Evolutionary conservation across 345 rosid genomes (phyloP).

Genomic region (Sonneratia caseolaris): DNA sequence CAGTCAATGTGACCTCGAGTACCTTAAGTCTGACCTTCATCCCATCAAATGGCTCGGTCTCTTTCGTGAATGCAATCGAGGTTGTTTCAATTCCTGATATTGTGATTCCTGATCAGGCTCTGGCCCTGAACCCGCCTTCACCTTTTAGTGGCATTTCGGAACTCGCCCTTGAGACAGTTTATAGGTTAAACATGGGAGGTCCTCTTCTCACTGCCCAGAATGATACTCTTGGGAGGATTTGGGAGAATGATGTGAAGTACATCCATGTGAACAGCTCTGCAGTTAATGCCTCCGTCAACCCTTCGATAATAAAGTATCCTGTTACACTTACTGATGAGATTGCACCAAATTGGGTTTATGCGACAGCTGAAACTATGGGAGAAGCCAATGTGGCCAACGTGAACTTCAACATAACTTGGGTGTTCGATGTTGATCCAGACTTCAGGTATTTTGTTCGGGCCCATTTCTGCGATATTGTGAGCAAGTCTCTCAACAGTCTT

Average conservation of each 20-base stretch:
- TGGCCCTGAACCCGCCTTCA: constrained; percentile 46
- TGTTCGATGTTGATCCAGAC: constrained; percentile 48
- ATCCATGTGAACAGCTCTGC: constrained; percentile 88
- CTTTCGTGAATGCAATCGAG: constrained; percentile 88
- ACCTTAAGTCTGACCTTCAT: constrained; percentile 54
- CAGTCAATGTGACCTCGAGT: constrained; percentile 68
- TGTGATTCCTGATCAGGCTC: constrained; percentile 71
- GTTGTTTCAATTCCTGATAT: constrained; percentile 75
- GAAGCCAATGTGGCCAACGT: constrained; percentile 55
- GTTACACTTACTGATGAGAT: constrained; percentile 39
- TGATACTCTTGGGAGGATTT: constrained; percentile 82
- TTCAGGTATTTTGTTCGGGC: constrained; percentile 78
- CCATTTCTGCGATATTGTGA: constrained; percentile 82
- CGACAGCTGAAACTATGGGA: constrained; percentile 83
- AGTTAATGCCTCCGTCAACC: constrained; percentile 48
- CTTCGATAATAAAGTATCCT: constrained; percentile 53
- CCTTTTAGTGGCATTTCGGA: constrained; percentile 57
- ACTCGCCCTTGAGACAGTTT: constrained; percentile 73
- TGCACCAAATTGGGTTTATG: constrained; percentile 89
- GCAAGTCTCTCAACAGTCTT: constrained; percentile 59
- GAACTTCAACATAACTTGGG: constrained; percentile 93
- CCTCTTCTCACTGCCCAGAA: constrained; percentile 74
- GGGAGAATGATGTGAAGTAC: constrained; percentile 78
- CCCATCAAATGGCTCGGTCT: constrained; percentile 62
- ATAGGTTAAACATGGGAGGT: constrained; percentile 90